These are phyloP conservation scores for Gossypium anomalum DNA, from an alignment of 345 rosid species.

Conservation along the genomic window DNA sequence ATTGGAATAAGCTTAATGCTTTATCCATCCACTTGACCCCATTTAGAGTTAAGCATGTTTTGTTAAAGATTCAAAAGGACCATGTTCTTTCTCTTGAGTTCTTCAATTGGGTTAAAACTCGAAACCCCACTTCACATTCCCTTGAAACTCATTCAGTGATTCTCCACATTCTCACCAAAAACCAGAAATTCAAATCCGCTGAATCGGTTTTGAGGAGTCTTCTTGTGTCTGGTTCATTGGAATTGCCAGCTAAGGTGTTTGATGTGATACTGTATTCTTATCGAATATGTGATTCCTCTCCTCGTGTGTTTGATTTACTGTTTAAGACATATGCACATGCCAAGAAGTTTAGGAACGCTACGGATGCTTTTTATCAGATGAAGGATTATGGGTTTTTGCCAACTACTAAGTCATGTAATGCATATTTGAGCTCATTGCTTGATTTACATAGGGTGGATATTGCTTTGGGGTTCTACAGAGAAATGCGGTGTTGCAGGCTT, in stretches of 20 bases:
- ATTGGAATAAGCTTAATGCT: conserved; percentile 60
- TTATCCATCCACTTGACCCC: conserved; percentile 43
- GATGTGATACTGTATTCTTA: conserved; percentile 56
- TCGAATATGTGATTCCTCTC: conserved; percentile 67
- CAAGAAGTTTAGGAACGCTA: conserved; percentile 71
- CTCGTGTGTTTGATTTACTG: conserved; percentile 67
- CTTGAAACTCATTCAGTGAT: conserved; percentile 56
- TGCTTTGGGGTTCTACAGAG: conserved; percentile 53
- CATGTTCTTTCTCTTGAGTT: conserved; percentile 67
- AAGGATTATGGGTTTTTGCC: conserved; percentile 68
- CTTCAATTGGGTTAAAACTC: conserved; percentile 58
- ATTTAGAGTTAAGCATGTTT: conserved; percentile 51
- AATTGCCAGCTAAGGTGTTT: conserved; percentile 54
- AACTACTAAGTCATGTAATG: conserved; percentile 69
- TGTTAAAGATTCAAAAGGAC: conserved; percentile 59
- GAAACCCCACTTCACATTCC: conserved; percentile 41
- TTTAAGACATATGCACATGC: conserved; percentile 62
- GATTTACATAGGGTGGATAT: conserved; percentile 53
- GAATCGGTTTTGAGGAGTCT: conserved; percentile 47
- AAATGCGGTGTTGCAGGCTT: conserved; percentile 64
- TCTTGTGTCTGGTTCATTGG: conserved; percentile 21
- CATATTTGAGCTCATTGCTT: conserved; percentile 67
- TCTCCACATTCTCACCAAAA: conserved; percentile 65
- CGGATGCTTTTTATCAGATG: conserved; percentile 53
- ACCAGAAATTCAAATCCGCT: conserved; percentile 66